A percentile compares a stretch with the other conserved stretches of the same genome.
These are phyloP conservation scores for Nothophaeocryptopus gaeumannii DNA, from an alignment of 2,329 filamentous ascomycete genomes.

Conservation along the genomic window DNA sequence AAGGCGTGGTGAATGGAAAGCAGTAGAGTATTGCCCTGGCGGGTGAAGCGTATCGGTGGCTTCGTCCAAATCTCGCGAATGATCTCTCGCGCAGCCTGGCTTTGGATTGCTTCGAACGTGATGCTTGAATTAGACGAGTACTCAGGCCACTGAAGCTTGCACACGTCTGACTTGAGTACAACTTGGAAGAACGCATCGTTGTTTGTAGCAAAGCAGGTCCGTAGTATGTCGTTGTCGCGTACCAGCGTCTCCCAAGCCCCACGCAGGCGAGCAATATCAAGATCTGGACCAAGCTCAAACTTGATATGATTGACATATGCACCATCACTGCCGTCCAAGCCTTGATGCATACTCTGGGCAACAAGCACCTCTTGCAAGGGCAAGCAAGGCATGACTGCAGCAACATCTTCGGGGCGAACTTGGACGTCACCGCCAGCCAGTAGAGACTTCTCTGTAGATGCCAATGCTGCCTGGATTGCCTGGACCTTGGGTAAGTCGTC, in stretches of 20 bases:
- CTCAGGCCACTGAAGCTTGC: neutral
- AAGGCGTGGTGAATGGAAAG: conserved; percentile 15
- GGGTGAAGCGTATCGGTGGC: conserved; percentile 6
- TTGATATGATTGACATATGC: conserved; percentile 16
- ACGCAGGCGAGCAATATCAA: conserved; percentile 9
- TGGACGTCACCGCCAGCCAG: neutral
- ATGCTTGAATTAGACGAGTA: neutral
- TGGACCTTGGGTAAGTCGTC: neutral
- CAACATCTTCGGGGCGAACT: neutral
- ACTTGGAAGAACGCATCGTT: conserved; percentile 14
- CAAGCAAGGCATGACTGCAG: conserved; percentile 9
- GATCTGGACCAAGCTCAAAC: conserved; percentile 1
- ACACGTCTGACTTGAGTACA: conserved; percentile 7
- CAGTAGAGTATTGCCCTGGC: neutral
- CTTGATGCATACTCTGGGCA: conserved; percentile 12
- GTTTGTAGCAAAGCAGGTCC: conserved; percentile 10
- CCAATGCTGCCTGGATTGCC: neutral
- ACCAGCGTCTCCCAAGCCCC: conserved; percentile 8
- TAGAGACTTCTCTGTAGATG: neutral
- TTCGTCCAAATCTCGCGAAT: neutral
- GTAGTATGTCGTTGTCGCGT: conserved; percentile 11
- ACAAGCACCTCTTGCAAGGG: conserved; percentile 14
- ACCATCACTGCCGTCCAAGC: conserved; percentile 5
- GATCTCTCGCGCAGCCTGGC: conserved; percentile 4
- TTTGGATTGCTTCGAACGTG: conserved; percentile 1